Evolutionary conservation across 1,139 yeast genomes (phyloP).

Genomic region (Yarrowia galli): DNA sequence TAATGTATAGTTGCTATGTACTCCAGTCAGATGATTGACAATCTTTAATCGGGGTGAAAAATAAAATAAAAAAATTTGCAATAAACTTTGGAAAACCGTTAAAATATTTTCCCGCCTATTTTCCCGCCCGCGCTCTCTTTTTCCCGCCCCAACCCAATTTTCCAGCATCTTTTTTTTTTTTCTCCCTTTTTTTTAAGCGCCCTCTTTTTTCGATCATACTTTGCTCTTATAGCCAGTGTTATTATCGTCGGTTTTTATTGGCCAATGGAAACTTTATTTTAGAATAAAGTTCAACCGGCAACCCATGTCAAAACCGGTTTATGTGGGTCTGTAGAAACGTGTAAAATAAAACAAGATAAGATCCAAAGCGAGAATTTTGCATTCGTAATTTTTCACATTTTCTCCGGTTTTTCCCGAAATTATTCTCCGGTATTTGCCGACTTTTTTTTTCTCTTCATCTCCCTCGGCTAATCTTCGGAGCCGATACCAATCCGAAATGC

Average conservation of each 20-base stretch:
- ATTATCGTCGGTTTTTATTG: constrained; percentile 11
- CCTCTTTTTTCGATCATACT: constrained; percentile 4
- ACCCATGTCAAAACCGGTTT: constrained; percentile 5
- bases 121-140: background rate
- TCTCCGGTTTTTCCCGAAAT: background rate
- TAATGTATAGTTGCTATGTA: constrained; percentile 11
- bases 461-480: constrained; percentile 4
- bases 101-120: background rate
- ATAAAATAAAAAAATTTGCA: constrained; percentile 1
- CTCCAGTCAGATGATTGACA: background rate
- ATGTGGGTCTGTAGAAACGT: background rate
- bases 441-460: background rate
- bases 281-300: background rate
- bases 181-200: background rate
- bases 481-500: constrained; percentile 8
- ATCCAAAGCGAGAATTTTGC: too few relatives aligned
- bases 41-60: background rate
- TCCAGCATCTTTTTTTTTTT: background rate
- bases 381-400: background rate
- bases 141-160: background rate
- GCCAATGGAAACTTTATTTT: background rate
- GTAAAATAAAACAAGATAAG: background rate
- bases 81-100: background rate
- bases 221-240: constrained; percentile 13
- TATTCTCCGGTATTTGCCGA: background rate